Evolutionary conservation across 306 rosid species (phyloP).

Genomic region (Acacia melanoxylon): DNA sequence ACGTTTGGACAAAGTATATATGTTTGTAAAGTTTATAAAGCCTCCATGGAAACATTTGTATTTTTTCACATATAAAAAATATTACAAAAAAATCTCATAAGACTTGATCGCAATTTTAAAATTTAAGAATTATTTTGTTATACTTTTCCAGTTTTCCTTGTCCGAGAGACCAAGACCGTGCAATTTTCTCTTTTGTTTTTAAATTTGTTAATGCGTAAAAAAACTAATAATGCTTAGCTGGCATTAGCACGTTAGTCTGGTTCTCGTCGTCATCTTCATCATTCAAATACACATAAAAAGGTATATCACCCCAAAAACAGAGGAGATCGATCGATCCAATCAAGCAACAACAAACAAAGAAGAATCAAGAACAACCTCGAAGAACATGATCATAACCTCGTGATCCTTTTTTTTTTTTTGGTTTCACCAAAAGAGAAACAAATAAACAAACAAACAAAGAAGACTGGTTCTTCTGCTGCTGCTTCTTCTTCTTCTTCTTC

Average conservation of each 20-base stretch:
- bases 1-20: no score
- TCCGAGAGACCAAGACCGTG: no score
- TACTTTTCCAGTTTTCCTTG: no score
- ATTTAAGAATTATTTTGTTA: no score
- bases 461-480: background rate
- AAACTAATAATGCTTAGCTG: slow-evolving; percentile 44
- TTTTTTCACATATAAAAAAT: no score
- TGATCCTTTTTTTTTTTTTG: background rate
- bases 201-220: background rate
- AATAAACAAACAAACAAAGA: background rate
- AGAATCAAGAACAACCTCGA: slow-evolving; percentile 41
- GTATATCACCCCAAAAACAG: slow-evolving; percentile 1
- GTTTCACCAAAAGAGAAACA: no score
- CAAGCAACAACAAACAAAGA: slow-evolving; percentile 25
- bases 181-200: background rate
- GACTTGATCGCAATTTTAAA: no score
- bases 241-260: slow-evolving; percentile 57
- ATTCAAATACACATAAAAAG: slow-evolving; percentile 37
- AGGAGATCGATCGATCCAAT: slow-evolving; percentile 7
- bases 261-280: slow-evolving; percentile 27
- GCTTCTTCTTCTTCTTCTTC: background rate
- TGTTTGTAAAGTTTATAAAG: no score
- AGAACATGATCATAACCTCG: slow-evolving; percentile 20
- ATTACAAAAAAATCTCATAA: no score
- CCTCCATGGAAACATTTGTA: no score